phyloP scores from a whole-genome alignment of 345 rosid species.

The Camelina neglecta region DNA sequence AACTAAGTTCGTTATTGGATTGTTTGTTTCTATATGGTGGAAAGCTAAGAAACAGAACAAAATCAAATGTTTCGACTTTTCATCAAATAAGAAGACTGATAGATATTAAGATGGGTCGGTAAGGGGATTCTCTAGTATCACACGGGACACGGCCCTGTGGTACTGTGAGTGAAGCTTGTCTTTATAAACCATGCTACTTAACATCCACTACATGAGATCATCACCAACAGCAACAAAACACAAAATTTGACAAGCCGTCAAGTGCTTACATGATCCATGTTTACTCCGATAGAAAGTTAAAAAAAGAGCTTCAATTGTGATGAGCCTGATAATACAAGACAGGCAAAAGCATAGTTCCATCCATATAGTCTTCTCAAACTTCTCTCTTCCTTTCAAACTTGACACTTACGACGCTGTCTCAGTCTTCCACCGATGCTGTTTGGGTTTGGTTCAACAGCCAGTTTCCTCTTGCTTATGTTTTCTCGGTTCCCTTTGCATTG shows the following conservation, averaged over 20 bases:
- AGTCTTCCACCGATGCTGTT: conserved; percentile 58
- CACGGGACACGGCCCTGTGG: too few relatives aligned
- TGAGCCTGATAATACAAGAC: not conserved
- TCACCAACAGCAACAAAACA: conserved; percentile 6
- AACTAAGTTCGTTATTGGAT: conserved; percentile 41
- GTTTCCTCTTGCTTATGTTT: conserved; percentile 29
- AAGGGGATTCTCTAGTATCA: too few relatives aligned
- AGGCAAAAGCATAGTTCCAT: conserved; percentile 27
- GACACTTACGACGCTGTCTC: conserved; percentile 45
- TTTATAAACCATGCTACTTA: not conserved
- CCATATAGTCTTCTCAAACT: not conserved
- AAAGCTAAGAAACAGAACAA: not conserved
- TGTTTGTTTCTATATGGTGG: conserved; percentile 13
- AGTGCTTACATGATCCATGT: conserved; percentile 26
- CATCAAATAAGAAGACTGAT: not conserved
- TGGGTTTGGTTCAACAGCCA: conserved; percentile 42
- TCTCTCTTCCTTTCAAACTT: conserved; percentile 9
- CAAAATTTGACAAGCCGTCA: conserved; percentile 19
- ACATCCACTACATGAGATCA: conserved; percentile 17
- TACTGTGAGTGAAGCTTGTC: too few relatives aligned
- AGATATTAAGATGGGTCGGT: not conserved
- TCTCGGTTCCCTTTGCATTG: not conserved
- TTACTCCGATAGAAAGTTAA: not conserved
- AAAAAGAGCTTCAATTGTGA: not conserved
- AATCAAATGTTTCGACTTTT: not conserved